Evolutionary conservation across 2,329 filamentous ascomycete genomes (phyloP).

Genomic region (Leptosphaerulina australis): DNA sequence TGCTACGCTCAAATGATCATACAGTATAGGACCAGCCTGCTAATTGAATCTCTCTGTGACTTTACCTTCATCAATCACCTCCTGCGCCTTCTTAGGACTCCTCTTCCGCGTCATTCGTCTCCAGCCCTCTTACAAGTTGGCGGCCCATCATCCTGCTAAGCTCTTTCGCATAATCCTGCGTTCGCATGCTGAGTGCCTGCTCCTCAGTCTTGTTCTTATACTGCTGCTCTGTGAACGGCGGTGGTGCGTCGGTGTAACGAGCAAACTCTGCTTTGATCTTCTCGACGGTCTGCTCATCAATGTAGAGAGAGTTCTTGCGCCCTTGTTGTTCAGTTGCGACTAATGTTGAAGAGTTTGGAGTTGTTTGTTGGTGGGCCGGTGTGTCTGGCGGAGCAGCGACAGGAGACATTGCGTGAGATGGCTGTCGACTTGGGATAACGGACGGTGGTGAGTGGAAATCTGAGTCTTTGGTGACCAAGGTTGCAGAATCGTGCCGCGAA

Average conservation of each 20-base stretch:
- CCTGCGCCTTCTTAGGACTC: not conserved
- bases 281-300: slow-evolving; percentile 7
- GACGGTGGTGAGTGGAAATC: slow-evolving; percentile 12
- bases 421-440: slow-evolving; percentile 13
- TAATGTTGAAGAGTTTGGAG: slow-evolving; percentile 12
- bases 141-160: slow-evolving; percentile 36
- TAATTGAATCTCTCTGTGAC: not conserved
- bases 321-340: slow-evolving; percentile 4
- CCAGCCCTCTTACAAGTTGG: slow-evolving; percentile 32
- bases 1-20: slow-evolving; percentile 12
- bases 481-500: slow-evolving; percentile 29
- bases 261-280: slow-evolving; percentile 27
- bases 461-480: slow-evolving; percentile 20
- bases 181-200: slow-evolving; percentile 29
- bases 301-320: slow-evolving; percentile 21
- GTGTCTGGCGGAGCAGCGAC: not conserved
- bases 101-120: slow-evolving; percentile 9
- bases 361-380: slow-evolving; percentile 1
- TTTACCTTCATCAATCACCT: not conserved
- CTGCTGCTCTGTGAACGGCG: slow-evolving; percentile 29
- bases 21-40: slow-evolving; percentile 6
- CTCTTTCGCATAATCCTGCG: slow-evolving; percentile 36
- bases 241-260: slow-evolving; percentile 30
- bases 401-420: slow-evolving; percentile 13
- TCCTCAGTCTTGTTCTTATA: slow-evolving; percentile 35